Evolutionary conservation across 257 asterid genomes (phyloP).

Genomic region (Plantago ovata): DNA sequence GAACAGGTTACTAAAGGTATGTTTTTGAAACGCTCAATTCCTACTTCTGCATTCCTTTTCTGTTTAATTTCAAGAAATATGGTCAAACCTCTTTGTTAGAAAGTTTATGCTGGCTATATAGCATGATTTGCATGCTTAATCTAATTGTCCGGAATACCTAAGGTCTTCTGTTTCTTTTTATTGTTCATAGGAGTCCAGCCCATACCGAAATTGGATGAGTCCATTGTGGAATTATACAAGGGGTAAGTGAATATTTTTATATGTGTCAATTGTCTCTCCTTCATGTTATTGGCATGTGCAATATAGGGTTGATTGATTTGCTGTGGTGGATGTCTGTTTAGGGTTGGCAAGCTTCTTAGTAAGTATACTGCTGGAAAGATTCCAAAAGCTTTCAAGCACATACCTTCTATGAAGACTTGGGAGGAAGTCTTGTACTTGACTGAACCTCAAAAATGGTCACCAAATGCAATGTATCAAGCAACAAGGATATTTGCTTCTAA

Average conservation of each 20-base stretch:
- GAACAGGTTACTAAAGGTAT: constrained; percentile 80
- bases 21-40: too few species aligned
- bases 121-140: neutral
- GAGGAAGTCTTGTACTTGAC: constrained; percentile 82
- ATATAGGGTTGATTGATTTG: constrained; percentile 1
- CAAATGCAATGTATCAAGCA: constrained; percentile 88
- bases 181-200: constrained; percentile 50
- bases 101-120: neutral
- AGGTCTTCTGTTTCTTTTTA: constrained; percentile 9
- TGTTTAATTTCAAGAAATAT: too few species aligned
- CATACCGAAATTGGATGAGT: constrained; percentile 64
- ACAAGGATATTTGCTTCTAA: constrained; percentile 91
- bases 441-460: constrained; percentile 93
- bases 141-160: neutral
- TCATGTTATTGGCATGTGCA: neutral
- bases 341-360: constrained; percentile 76
- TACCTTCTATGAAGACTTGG: constrained; percentile 74
- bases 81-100: neutral
- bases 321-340: constrained; percentile 25
- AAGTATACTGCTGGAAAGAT: constrained; percentile 83
- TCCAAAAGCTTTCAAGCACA: constrained; percentile 87
- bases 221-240: constrained; percentile 78
- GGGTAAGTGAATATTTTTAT: constrained; percentile 41
- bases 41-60: too few species aligned
- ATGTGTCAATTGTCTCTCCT: neutral